Evolutionary conservation across 2,329 filamentous ascomycete genomes (phyloP).

Genomic region (Aspergillus niger): DNA sequence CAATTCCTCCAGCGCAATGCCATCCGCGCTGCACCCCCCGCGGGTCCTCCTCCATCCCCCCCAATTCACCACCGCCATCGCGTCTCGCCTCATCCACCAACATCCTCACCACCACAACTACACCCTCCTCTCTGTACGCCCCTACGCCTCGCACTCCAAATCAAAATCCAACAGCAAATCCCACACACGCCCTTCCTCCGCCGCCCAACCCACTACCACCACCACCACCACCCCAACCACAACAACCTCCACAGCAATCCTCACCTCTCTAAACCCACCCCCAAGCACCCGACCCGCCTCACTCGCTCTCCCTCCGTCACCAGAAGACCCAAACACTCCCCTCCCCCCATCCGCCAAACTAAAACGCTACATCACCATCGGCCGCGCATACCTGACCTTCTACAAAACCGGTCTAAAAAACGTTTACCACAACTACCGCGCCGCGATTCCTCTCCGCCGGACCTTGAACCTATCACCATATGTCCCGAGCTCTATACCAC

Average conservation of each 20-base stretch:
- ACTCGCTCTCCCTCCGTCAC: constrained; percentile 63
- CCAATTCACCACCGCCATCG: background rate
- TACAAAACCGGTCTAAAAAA: constrained; percentile 83
- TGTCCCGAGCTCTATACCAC: constrained; percentile 36
- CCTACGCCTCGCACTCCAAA: constrained; percentile 12
- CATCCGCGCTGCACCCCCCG: constrained; percentile 12
- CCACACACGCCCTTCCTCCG: constrained; percentile 23
- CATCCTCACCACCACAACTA: constrained; percentile 1
- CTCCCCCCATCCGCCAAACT: constrained; percentile 43
- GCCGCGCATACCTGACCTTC: constrained; percentile 77
- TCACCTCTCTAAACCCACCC: constrained; percentile 66
- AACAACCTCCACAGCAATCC: constrained; percentile 22
- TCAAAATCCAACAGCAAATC: constrained; percentile 16
- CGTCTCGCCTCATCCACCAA: background rate
- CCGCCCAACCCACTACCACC: constrained; percentile 17
- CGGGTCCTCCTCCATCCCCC: constrained; percentile 13
- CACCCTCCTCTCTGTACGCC: constrained; percentile 3
- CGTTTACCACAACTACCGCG: constrained; percentile 66
- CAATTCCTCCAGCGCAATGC: background rate
- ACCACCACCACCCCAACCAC: constrained; percentile 21
- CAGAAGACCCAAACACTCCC: constrained; percentile 31
- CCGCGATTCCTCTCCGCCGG: constrained; percentile 35
- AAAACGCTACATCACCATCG: constrained; percentile 51
- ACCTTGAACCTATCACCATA: constrained; percentile 33
- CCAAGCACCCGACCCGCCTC: constrained; percentile 70